Evolutionary conservation across 2,329 filamentous ascomycete genomes (phyloP), one percentile per base, ranked within the genome.

Genomic region (Orbilia blumenaviensis): DNA sequence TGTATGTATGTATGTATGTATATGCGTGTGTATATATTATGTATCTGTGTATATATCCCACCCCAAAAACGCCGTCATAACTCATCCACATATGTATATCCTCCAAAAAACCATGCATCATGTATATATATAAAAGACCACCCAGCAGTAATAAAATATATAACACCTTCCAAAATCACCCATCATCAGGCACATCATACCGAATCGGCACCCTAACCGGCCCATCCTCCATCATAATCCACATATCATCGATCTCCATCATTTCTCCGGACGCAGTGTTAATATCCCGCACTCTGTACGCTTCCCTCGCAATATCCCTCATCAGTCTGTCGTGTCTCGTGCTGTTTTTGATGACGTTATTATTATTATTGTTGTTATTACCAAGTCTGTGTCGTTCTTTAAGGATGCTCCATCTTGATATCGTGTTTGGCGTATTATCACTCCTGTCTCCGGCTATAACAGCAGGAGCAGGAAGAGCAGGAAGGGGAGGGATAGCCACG

Each of bases 221-320:
- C 12, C 66, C 66, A 44, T 62, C 56, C n/a, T 63, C 66, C 56
- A 48, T 63, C 66, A 69, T 69, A 36, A 69, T 50, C 66, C 66
- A 69, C 66, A 69, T 44, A 16, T 58, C 48, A 25, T 62, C 56
- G 14, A 69, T 56, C 50, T 46, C 46, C 9, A 56, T 9, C 38
- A 44, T 18, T n/a, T 38, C 44, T 5, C 36, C 18, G 2, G 42
- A 42, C n/a, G n/a, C n/a, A n/a, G n/a, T n/a, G n/a, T n/a, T n/a
- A 29, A 32, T 44, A 44, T 56, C 38, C 16, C 16, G 58, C 12
- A 14, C 41, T 21, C 44, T 50, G 23, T 38, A 42, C 1, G 42
- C 54, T 12, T 71, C 58, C 18, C 66, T 29, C n/a, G 16, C 27
- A n/a, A 71, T 71, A 62, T 63, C 56, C 18, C 66, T 63, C 3